phyloP scores from a whole-genome alignment of 306 rosid species.

The Pachyrhizus erosus region DNA sequence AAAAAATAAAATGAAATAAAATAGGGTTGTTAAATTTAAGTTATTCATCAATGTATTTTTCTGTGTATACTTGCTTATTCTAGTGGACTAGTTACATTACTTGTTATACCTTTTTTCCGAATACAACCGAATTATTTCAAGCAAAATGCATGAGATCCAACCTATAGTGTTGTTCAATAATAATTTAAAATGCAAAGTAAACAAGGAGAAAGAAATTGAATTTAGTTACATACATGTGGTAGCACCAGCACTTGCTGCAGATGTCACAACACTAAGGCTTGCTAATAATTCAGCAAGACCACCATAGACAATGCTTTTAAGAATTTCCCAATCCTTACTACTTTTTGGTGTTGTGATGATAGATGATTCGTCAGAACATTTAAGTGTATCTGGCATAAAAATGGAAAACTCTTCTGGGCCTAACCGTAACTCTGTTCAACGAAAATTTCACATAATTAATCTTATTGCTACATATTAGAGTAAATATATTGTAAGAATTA shows the following conservation, averaged over 20 bases:
- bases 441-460: background rate
- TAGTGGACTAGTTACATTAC: too few relatives aligned
- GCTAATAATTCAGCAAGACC: slow-evolving; percentile 67
- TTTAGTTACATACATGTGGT: slow-evolving; percentile 25
- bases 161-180: background rate
- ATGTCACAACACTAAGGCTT: slow-evolving; percentile 51
- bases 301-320: slow-evolving; percentile 70
- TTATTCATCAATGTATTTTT: background rate
- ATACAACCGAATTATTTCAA: too few relatives aligned
- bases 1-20: too few relatives aligned
- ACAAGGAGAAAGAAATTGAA: background rate
- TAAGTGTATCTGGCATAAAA: background rate
- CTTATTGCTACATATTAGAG: background rate
- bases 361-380: too few relatives aligned
- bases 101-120: background rate
- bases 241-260: slow-evolving; percentile 46
- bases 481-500: background rate
- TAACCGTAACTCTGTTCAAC: background rate
- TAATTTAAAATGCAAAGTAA: background rate
- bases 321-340: slow-evolving; percentile 49
- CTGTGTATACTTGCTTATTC: too few relatives aligned
- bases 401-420: background rate
- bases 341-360: background rate
- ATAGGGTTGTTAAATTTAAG: background rate
- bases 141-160: background rate